Conservation (phyloP, 805 yeast genomes). For the Cyberlindnera saturnus region DNA sequence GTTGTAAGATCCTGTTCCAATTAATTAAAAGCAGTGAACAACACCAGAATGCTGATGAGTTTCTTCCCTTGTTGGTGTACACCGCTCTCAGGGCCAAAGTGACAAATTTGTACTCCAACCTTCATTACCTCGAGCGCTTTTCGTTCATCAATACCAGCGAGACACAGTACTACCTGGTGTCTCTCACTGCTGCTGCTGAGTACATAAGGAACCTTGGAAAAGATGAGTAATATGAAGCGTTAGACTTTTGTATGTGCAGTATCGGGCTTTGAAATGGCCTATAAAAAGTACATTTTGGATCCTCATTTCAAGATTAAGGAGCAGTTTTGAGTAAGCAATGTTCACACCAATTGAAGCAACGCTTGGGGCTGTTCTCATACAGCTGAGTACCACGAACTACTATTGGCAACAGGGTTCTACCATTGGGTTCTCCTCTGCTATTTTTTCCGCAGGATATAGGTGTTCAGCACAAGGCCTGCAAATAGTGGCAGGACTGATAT, state of each 20-base stretch:
- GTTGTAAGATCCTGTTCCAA: slow-evolving; percentile 90
- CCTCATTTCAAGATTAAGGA: background rate
- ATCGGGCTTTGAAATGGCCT: background rate
- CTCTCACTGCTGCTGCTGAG: slow-evolving; percentile 83
- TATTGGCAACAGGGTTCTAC: slow-evolving; percentile 33
- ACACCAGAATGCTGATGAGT: slow-evolving; percentile 85
- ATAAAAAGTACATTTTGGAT: background rate
- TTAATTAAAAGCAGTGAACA: slow-evolving; percentile 60
- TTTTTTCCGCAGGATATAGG: slow-evolving; percentile 26
- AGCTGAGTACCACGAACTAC: slow-evolving; percentile 38
- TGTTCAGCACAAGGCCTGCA: slow-evolving; percentile 25
- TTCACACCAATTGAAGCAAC: slow-evolving; percentile 40
- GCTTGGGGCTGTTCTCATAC: slow-evolving; percentile 42
- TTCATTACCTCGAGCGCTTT: slow-evolving; percentile 80
- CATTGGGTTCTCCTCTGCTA: slow-evolving; percentile 41
- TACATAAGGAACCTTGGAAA: slow-evolving; percentile 55
- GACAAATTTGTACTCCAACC: slow-evolving; percentile 62
- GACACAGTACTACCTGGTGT: slow-evolving; percentile 83
- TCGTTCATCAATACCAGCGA: slow-evolving; percentile 79
- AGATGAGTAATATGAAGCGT: background rate
- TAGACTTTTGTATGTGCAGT: too few relatives aligned
- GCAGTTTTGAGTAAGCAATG: background rate
- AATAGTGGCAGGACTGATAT: slow-evolving; percentile 30
- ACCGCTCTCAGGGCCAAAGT: slow-evolving; percentile 70
- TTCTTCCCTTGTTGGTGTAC: slow-evolving; percentile 82